phyloP scores from a whole-genome alignment of 2,329 filamentous ascomycete genomes.

The Septoria linicola region DNA sequence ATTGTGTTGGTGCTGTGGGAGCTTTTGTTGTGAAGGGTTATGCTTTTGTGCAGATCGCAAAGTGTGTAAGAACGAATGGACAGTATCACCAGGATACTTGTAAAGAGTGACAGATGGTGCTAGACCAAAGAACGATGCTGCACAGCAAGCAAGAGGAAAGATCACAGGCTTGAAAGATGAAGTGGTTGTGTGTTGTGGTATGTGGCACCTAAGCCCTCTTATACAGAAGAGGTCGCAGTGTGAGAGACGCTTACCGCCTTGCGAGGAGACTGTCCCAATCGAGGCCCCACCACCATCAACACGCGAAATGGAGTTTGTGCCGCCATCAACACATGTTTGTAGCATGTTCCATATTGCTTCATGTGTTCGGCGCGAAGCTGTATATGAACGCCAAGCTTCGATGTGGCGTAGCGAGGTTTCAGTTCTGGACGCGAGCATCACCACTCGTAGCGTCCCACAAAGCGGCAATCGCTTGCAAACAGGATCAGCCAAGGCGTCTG shows the following conservation, averaged over 20 bases:
- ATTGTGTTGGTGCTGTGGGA: not conserved
- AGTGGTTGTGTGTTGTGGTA: not conserved
- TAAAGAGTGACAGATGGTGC: slow-evolving; percentile 12
- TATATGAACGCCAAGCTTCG: slow-evolving; percentile 1
- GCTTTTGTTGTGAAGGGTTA: not conserved
- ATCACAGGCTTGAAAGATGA: not conserved
- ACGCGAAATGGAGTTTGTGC: not conserved
- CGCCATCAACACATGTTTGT: slow-evolving; percentile 10
- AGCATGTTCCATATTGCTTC: slow-evolving; percentile 6
- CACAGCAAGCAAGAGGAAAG: slow-evolving; percentile 12
- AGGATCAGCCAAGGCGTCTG: slow-evolving; percentile 11
- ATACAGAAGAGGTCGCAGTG: not conserved
- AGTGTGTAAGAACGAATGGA: slow-evolving; percentile 9
- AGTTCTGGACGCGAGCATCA: slow-evolving; percentile 1
- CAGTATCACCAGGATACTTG: slow-evolving; percentile 22
- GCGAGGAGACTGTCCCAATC: not conserved
- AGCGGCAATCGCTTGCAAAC: slow-evolving; percentile 2
- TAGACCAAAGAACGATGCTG: slow-evolving; percentile 12
- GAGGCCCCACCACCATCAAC: not conserved
- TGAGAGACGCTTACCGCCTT: slow-evolving; percentile 7
- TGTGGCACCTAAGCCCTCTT: slow-evolving; percentile 5
- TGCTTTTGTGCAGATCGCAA: slow-evolving; percentile 2
- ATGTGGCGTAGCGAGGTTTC: slow-evolving; percentile 3
- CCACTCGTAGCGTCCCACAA: slow-evolving; percentile 3
- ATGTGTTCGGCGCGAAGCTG: not conserved